Evolutionary conservation across 306 rosid species (phyloP).

Genomic region (Gastrolobium villosum): DNA sequence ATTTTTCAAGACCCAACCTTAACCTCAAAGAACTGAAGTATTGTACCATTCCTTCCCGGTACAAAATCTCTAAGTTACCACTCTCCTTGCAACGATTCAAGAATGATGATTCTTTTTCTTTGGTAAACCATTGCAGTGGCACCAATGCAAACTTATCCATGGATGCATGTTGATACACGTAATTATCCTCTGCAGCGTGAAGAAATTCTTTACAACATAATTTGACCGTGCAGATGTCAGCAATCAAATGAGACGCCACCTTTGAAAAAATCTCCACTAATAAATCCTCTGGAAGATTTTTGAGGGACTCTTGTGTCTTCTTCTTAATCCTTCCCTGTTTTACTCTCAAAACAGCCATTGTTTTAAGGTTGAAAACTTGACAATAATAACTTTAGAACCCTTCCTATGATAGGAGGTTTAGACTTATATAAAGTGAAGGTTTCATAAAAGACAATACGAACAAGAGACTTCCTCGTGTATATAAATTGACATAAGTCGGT

Average conservation of each 20-base stretch:
- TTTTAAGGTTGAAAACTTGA: not conserved
- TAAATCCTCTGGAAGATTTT: slow-evolving; percentile 52
- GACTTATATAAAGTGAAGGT: no score
- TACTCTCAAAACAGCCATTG: slow-evolving; percentile 40
- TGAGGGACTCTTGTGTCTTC: not conserved
- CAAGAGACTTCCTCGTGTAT: no score
- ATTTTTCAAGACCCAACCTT: slow-evolving; percentile 37
- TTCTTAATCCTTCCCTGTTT: not conserved
- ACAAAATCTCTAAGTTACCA: slow-evolving; percentile 51
- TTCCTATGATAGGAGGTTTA: no score
- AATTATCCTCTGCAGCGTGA: slow-evolving; percentile 32
- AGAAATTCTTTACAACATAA: slow-evolving; percentile 49
- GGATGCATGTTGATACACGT: slow-evolving; percentile 47
- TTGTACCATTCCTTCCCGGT: slow-evolving; percentile 54
- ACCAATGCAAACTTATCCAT: slow-evolving; percentile 34
- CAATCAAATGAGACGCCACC: slow-evolving; percentile 50
- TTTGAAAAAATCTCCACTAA: slow-evolving; percentile 41
- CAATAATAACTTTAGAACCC: not conserved
- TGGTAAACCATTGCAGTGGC: slow-evolving; percentile 53
- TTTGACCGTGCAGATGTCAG: slow-evolving; percentile 46
- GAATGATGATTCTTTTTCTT: not conserved
- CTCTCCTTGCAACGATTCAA: slow-evolving; percentile 44
- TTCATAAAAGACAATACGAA: no score
- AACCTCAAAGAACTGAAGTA: slow-evolving; percentile 26
- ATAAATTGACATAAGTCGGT: no score